phyloP scores from a whole-genome alignment of 768 basidiomycete genomes.

The Boletus rubropictus region DNA sequence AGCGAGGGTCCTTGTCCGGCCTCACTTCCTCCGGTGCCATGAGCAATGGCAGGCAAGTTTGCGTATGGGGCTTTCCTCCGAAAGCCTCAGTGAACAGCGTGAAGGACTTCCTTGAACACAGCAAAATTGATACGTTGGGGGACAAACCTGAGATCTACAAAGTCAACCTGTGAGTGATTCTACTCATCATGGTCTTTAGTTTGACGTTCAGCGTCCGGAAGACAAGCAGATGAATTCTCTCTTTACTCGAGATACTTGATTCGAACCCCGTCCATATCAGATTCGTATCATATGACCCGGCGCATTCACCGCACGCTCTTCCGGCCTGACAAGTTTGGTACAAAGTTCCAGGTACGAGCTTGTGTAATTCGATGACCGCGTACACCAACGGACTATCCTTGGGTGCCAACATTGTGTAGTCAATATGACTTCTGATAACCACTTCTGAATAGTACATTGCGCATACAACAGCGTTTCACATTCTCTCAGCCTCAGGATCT shows the following conservation, averaged over 20 bases:
- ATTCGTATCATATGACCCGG: slow-evolving; percentile 66
- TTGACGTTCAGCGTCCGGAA: slow-evolving; percentile 15
- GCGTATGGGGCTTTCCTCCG: slow-evolving; percentile 58
- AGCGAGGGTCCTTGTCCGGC: slow-evolving; percentile 32
- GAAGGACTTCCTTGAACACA: slow-evolving; percentile 38
- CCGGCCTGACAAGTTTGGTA: slow-evolving; percentile 31
- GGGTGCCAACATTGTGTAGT: slow-evolving; percentile 9
- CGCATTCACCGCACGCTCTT: slow-evolving; percentile 54
- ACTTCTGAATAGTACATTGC: slow-evolving; percentile 3
- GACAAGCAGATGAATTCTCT: slow-evolving; percentile 37
- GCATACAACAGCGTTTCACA: slow-evolving; percentile 40
- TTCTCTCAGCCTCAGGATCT: slow-evolving; percentile 61
- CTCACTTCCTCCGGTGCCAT: slow-evolving; percentile 50
- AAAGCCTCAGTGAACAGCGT: slow-evolving; percentile 35
- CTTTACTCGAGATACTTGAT: slow-evolving; percentile 51
- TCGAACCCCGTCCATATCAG: slow-evolving; percentile 49
- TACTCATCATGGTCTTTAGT: not conserved
- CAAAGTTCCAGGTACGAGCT: slow-evolving; percentile 42
- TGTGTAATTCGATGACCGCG: slow-evolving; percentile 43
- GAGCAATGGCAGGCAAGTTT: slow-evolving; percentile 48
- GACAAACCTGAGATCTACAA: slow-evolving; percentile 45
- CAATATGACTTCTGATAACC: slow-evolving; percentile 14
- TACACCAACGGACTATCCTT: not conserved
- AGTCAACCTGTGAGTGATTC: slow-evolving; percentile 42
- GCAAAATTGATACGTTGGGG: slow-evolving; percentile 37